phyloP scores from a whole-genome alignment of 2,329 filamentous ascomycete species.

The Sphaerulina populicola region DNA sequence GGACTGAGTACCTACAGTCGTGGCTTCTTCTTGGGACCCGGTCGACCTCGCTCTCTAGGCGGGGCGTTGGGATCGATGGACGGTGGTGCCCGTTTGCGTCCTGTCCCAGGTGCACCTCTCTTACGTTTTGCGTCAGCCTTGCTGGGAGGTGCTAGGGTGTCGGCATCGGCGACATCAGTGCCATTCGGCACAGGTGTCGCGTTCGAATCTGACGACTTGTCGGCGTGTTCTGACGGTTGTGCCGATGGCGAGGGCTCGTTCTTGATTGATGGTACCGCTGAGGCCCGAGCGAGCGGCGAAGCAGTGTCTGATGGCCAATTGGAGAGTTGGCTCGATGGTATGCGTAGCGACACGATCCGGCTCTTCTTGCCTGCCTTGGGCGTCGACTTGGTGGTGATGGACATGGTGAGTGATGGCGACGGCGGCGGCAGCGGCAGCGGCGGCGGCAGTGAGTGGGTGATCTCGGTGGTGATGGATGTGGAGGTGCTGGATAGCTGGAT shows the following conservation, averaged over 20 bases:
- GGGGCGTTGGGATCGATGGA: slow-evolving; percentile 42
- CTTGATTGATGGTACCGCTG: slow-evolving; percentile 20
- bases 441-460: slow-evolving; percentile 3
- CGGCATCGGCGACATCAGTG: slow-evolving; percentile 32
- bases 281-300: slow-evolving; percentile 10
- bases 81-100: slow-evolving; percentile 32
- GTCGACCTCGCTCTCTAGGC: slow-evolving; percentile 54
- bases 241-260: slow-evolving; percentile 33
- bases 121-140: slow-evolving; percentile 53
- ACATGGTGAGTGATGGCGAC: slow-evolving; percentile 17
- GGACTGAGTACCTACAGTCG: slow-evolving; percentile 62
- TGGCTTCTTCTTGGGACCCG: slow-evolving; percentile 93
- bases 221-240: slow-evolving; percentile 31
- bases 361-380: slow-evolving; percentile 28
- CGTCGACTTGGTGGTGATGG: slow-evolving; percentile 21
- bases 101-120: slow-evolving; percentile 44
- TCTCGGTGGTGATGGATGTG: background rate
- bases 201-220: slow-evolving; percentile 38
- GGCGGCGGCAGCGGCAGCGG: background rate
- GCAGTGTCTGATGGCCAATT: slow-evolving; percentile 23
- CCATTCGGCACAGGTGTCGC: slow-evolving; percentile 33
- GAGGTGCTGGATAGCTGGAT: background rate
- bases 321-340: slow-evolving; percentile 25
- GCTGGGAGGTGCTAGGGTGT: slow-evolving; percentile 38
- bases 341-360: slow-evolving; percentile 24